These are phyloP conservation scores for Nemophila menziesii DNA, from an alignment of 257 asterid species.

Conservation along the genomic window DNA sequence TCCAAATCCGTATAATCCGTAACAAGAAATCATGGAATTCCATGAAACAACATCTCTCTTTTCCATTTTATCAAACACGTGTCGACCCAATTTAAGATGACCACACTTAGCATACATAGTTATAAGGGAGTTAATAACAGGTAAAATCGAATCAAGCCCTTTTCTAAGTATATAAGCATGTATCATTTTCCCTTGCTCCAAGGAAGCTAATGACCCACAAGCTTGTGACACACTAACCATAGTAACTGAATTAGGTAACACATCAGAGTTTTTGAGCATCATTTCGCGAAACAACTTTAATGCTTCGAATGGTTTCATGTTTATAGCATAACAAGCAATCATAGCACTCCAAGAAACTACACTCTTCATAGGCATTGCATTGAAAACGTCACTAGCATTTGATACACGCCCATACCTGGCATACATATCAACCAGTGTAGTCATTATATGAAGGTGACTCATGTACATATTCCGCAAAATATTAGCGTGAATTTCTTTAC, in stretches of 20 bases:
- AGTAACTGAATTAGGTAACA: conserved; percentile 80
- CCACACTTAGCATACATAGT: conserved; percentile 89
- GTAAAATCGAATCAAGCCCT: conserved; percentile 66
- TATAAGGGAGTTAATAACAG: conserved; percentile 63
- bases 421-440: conserved; percentile 77
- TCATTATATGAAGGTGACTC: conserved; percentile 55
- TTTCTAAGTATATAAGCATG: conserved; percentile 71
- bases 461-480: conserved; percentile 66
- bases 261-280: conserved; percentile 35
- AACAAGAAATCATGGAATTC: conserved; percentile 81
- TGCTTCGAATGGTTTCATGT: conserved; percentile 55
- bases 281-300: conserved; percentile 52
- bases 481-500: conserved; percentile 70
- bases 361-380: conserved; percentile 50
- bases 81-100: conserved; percentile 34
- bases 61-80: conserved; percentile 51
- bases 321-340: conserved; percentile 71
- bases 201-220: conserved; percentile 62
- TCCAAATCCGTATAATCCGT: conserved; percentile 69
- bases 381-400: conserved; percentile 43
- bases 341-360: conserved; percentile 91
- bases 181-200: conserved; percentile 79
- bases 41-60: conserved; percentile 64
- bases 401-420: conserved; percentile 59
- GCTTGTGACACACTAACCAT: conserved; percentile 93